A percentile compares a stretch with the other conserved stretches of the same genome.
Conservation (phyloP, 2,329 filamentous ascomycete species). For the Arthroderma sp. region DNA sequence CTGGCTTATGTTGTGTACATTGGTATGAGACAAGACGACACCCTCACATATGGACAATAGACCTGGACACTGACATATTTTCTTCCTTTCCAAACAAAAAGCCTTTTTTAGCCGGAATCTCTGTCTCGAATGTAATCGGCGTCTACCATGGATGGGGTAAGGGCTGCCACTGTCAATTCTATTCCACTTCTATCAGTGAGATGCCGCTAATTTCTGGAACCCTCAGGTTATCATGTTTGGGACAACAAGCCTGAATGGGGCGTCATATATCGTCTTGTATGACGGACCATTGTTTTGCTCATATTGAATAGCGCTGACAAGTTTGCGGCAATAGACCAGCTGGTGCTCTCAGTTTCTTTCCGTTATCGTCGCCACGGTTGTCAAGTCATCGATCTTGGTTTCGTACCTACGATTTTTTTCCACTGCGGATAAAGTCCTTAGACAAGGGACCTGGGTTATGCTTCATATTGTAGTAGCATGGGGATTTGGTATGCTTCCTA, state of each 20-base stretch:
- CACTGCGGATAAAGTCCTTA: neutral
- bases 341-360: constrained; percentile 14
- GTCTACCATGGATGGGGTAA: constrained; percentile 16
- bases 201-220: neutral
- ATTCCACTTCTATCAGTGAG: neutral
- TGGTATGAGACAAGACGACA: constrained; percentile 11
- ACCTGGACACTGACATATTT: neutral
- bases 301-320: neutral
- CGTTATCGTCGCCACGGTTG: constrained; percentile 12
- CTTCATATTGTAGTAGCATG: constrained; percentile 11
- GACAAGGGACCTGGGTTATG: constrained; percentile 10
- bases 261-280: constrained; percentile 6
- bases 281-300: neutral
- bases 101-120: constrained; percentile 12
- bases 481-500: constrained; percentile 13
- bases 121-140: constrained; percentile 12
- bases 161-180: neutral
- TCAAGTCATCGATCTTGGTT: constrained; percentile 14
- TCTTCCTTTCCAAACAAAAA: neutral
- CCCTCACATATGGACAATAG: neutral
- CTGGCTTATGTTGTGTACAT: constrained; percentile 14
- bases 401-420: constrained; percentile 14
- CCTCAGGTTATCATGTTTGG: constrained; percentile 14
- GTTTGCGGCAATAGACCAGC: constrained; percentile 10
- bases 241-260: constrained; percentile 15